phyloP scores from a whole-genome alignment of 768 basidiomycete genomes.

The Mycena alexandri region DNA sequence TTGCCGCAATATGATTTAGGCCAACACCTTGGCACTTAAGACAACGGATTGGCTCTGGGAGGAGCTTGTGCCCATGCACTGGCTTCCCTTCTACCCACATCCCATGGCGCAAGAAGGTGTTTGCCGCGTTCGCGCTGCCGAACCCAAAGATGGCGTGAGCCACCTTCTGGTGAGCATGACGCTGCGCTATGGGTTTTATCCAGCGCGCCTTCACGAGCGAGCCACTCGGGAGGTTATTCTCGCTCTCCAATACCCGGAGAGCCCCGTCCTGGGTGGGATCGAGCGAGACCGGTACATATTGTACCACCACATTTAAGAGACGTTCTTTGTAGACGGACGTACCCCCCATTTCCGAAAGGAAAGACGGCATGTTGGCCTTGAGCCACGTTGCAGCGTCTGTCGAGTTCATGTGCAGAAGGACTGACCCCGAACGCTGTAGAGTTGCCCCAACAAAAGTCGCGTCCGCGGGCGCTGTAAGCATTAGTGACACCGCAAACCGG shows the following conservation, averaged over 20 bases:
- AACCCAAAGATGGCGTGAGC: constrained; percentile 44
- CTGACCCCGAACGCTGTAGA: too few relatives aligned
- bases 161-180: constrained; percentile 33
- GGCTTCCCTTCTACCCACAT: constrained; percentile 35
- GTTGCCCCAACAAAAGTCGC: too few relatives aligned
- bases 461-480: too few relatives aligned
- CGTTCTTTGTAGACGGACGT: constrained; percentile 17
- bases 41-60: constrained; percentile 35
- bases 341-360: constrained; percentile 33
- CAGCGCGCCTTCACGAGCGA: constrained; percentile 38
- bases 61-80: constrained; percentile 27
- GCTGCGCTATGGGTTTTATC: constrained; percentile 42
- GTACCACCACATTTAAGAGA: constrained; percentile 32
- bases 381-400: background rate
- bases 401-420: constrained; percentile 54
- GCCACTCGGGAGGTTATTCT: constrained; percentile 21
- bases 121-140: constrained; percentile 23
- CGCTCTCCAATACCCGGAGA: constrained; percentile 28
- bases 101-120: constrained; percentile 29
- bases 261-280: constrained; percentile 8
- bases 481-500: too few relatives aligned
- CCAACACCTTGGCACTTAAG: constrained; percentile 35
- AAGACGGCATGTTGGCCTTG: constrained; percentile 3
- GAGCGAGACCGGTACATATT: constrained; percentile 41
- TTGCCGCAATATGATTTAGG: constrained; percentile 35